Conservation (phyloP, 106 monocot genomes). For the Acanthochlamys bracteata region DNA sequence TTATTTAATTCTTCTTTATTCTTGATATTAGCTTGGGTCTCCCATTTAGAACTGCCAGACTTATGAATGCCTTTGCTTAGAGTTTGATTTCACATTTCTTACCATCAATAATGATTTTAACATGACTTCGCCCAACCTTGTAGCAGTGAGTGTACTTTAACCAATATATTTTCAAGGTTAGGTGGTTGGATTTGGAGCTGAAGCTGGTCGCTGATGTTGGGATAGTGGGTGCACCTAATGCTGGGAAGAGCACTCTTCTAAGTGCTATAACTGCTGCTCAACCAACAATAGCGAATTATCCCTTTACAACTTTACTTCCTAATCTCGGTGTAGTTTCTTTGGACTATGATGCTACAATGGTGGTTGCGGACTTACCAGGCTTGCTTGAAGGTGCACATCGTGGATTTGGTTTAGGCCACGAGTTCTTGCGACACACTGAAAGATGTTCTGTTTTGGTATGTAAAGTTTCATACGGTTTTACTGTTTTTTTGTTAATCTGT, state of each 20-base stretch:
- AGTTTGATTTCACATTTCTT: too few species aligned
- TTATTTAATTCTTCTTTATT: too few species aligned
- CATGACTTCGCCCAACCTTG: too few species aligned
- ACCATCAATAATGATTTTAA: neutral
- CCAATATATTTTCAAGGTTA: conserved; percentile 4
- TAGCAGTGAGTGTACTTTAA: neutral
- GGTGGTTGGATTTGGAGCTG: conserved; percentile 97
- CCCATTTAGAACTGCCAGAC: too few species aligned
- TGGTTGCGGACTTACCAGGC: conserved; percentile 97
- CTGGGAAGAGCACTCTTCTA: conserved; percentile 94
- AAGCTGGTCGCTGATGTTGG: conserved; percentile 99
- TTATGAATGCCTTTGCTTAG: too few species aligned
- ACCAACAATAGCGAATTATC: conserved; percentile 94
- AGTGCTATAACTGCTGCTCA: conserved; percentile 87
- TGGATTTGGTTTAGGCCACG: conserved; percentile 94
- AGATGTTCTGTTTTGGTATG: conserved; percentile 92
- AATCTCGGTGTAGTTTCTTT: conserved; percentile 93
- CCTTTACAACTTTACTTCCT: conserved; percentile 94
- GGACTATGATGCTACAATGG: conserved; percentile 86
- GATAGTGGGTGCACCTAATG: conserved; percentile 97
- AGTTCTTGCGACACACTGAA: conserved; percentile 93
- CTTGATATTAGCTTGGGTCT: too few species aligned
- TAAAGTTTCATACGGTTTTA: neutral
- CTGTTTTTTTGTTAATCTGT: conserved; percentile 1
- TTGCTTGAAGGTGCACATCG: conserved; percentile 98